A percentile compares a stretch with the other conserved stretches of the same genome.
phyloP scores from a whole-genome alignment of 192 early-diverging fungal genomes.

The Coemansia reversa region DNA sequence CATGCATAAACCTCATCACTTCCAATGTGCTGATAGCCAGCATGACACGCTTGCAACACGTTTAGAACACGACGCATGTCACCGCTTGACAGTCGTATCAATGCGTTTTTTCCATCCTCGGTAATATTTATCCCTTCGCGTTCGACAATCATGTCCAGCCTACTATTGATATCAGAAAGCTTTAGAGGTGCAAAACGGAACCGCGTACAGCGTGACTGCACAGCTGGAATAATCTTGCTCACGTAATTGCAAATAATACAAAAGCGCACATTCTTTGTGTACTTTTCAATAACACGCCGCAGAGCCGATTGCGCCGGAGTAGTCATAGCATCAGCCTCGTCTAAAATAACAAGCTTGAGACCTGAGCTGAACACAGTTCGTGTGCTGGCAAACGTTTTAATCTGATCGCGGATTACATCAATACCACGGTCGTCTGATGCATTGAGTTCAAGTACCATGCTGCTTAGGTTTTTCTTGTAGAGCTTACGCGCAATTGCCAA shows the following conservation, averaged over 20 bases:
- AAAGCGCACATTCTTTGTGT: conserved; percentile 96
- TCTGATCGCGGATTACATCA: conserved; percentile 96
- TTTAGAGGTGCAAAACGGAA: conserved; percentile 93
- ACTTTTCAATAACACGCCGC: conserved; percentile 96
- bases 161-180: conserved; percentile 70
- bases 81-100: conserved; percentile 83
- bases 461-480: conserved; percentile 77
- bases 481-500: conserved; percentile 88
- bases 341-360: conserved; percentile 95
- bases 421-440: conserved; percentile 99
- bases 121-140: conserved; percentile 79
- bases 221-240: conserved; percentile 93
- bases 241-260: conserved; percentile 99
- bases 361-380: conserved; percentile 89
- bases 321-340: conserved; percentile 98
- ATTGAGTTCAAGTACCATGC: conserved; percentile 96
- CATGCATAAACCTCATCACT: conserved; percentile 87
- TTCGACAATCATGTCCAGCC: conserved; percentile 72
- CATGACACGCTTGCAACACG: conserved; percentile 90
- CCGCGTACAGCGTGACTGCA: conserved; percentile 97
- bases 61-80: conserved; percentile 98
- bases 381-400: conserved; percentile 97
- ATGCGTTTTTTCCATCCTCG: conserved; percentile 72
- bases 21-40: conserved; percentile 75
- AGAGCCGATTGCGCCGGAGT: conserved; percentile 87